Base-by-base conservation (phyloP, 1,284 basidiomycete genomes). In the Laetiporus sulphureus region DNA sequence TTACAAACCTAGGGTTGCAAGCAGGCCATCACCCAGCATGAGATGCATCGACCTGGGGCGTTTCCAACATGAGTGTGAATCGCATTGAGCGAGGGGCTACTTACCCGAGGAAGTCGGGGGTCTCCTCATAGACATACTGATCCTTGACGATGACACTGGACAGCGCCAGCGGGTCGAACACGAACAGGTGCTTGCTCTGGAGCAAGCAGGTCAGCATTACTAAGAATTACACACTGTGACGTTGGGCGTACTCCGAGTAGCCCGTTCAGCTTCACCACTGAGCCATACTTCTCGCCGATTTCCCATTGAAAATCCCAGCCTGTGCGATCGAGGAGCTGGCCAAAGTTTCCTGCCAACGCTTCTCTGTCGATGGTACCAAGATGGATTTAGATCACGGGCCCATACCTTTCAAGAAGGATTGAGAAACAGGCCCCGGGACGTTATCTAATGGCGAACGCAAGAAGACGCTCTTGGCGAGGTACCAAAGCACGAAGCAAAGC, bases 71-170 rank as follows among this genome's bases (percentile, higher is more conserved):
- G 36, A 8, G 48, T 19, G 10, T 34, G 25, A 5, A 48, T 32
- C 11, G 40, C 44, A 8, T 45, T 47, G 29, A 3, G 10, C 13
- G 38, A 34, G 20, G n/a, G 10, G 2, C 18, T 21, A 13, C 33
- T 29, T 19, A 44, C 37, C 13, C 33, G 29, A 27, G 19, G 27
- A 45, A 34, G 16, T 27, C 36, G 13, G 29, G 3, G 0, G n/a
- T 20, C 13, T 62, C 57, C 20, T 58, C 55, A 40, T 58, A 64
- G 23, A 53, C 40, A 16, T 58, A 46, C 35, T 58, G 55, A 10
- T 65, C 63, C 41, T 61, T 64, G 20, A 61, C 47, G 22, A 65
- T 32, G 7, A 66, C 53, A 22, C 47, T 46, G 27, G 60, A 53
- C 37, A 63, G 40, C 0, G 61, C 61, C 20, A 43, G 45, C 1